Evolutionary conservation across 768 basidiomycete species (phyloP), one percentile per base, ranked within the genome.

Genomic region (Pulveroboletus sp.): DNA sequence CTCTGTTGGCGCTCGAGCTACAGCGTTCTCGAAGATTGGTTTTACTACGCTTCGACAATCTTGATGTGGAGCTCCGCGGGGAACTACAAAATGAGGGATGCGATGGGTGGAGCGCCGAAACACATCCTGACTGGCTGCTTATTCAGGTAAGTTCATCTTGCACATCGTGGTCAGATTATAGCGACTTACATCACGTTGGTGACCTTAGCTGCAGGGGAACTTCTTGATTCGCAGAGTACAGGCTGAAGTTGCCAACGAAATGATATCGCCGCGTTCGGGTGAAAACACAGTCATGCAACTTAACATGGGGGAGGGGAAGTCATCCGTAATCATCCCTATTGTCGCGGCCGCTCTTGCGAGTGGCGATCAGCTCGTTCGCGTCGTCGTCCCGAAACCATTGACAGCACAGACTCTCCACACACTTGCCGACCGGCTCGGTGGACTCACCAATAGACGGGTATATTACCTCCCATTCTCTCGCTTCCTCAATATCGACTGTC

Each of bases 241-340:
- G 47, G 59, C 61, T 0, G 40, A 59, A 0, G 62, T 81, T 12
- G 75, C 78, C 2, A 41, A 54, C 4, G 70, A 78, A 43, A 79
- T 79, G 78, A 73, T 76, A 14, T 41, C 56, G 2, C 76, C 79
- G 0, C 50, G 40, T 2, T 67, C 59, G 0, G 42, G 46, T 6
- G 14, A 53, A 16, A 80, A 72, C 43, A 69, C 71, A 0, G 56
- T 67, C 8, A 60, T 74, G 13, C 78, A 80, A 45, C 69, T 80
- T 13, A 79, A 80, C 36, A 81, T 82, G 79, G 79, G 79, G 3
- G 80, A 82, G 46, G 79, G 79, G 1, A 80, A 80, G 51, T 67
- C 68, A 3, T 70, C 67, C 0, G 69, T 69, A 8, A 70, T 80
- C 25, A 68, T 79, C 6, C 78, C 78, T 5, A 62, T 79, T 24